phyloP scores from a whole-genome alignment of 768 basidiomycete species.

The Hygrophoropsis aurantiaca region DNA sequence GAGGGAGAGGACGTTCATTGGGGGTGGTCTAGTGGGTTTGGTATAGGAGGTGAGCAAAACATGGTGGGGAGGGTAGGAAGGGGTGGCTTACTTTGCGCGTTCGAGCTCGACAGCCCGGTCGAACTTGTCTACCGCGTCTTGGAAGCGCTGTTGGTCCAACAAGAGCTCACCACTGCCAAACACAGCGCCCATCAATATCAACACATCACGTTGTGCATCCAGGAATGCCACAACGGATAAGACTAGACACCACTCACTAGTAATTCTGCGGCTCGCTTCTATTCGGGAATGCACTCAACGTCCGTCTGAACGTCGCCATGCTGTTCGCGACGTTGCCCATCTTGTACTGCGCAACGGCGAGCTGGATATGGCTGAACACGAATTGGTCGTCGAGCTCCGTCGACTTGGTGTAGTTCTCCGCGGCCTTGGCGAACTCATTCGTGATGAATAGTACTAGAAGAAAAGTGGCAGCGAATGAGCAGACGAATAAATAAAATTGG shows the following conservation, averaged over 20 bases:
- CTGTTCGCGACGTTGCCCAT: slow-evolving; percentile 70
- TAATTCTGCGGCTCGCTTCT: slow-evolving; percentile 92
- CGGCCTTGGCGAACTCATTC: slow-evolving; percentile 82
- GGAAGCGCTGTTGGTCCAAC: slow-evolving; percentile 85
- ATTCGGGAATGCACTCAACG: slow-evolving; percentile 81
- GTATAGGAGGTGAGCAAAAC: too few relatives aligned
- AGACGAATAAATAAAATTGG: not conserved
- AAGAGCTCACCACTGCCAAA: slow-evolving; percentile 82
- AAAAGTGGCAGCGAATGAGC: not conserved
- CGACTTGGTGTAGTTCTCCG: slow-evolving; percentile 88
- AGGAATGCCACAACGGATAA: not conserved
- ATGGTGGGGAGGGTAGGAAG: not conserved
- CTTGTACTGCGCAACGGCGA: slow-evolving; percentile 98
- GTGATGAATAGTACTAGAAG: slow-evolving; percentile 66
- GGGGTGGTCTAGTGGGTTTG: slow-evolving; percentile 34
- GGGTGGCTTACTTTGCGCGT: slow-evolving; percentile 56
- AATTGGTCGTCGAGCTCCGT: slow-evolving; percentile 84
- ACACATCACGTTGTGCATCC: too few relatives aligned
- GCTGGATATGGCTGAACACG: slow-evolving; percentile 96
- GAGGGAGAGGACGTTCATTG: slow-evolving; percentile 83
- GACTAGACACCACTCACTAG: slow-evolving; percentile 59
- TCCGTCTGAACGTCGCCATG: slow-evolving; percentile 88
- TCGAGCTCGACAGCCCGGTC: slow-evolving; percentile 90
- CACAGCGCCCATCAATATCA: not conserved
- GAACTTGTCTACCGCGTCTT: slow-evolving; percentile 90